These are phyloP conservation scores for Odonthalia washingtoniensis DNA, from an alignment of 31 red algal species.

Conservation along the genomic window DNA sequence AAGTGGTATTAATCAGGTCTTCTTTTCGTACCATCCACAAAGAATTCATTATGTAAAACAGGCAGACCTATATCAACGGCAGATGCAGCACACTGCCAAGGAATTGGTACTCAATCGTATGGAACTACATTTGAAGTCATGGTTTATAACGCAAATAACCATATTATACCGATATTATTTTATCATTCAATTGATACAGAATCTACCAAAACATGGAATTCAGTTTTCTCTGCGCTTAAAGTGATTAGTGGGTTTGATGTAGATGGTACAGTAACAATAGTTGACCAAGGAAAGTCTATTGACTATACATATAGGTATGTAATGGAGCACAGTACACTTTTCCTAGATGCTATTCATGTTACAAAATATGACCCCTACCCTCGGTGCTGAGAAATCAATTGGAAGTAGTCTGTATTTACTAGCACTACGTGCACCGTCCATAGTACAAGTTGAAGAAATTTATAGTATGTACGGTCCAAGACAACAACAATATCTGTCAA, in stretches of 20 bases:
- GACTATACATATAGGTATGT: not conserved
- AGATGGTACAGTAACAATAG: not conserved
- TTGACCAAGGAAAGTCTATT: constrained; percentile 42
- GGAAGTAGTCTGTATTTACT: too few species aligned
- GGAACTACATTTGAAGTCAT: too few species aligned
- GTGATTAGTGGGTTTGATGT: constrained; percentile 27
- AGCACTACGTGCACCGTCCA: constrained; percentile 4
- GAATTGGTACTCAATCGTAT: constrained; percentile 38
- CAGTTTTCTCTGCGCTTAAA: not conserved
- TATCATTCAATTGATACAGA: constrained; percentile 28
- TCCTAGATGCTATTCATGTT: too few species aligned
- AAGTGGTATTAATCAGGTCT: constrained; percentile 18
- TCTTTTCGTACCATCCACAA: constrained; percentile 29
- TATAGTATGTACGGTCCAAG: too few species aligned
- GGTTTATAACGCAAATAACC: constrained; percentile 34
- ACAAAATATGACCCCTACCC: too few species aligned
- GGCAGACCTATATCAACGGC: not conserved
- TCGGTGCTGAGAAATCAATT: too few species aligned
- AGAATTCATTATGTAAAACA: constrained; percentile 3
- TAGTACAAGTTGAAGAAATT: too few species aligned
- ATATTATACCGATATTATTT: constrained; percentile 25
- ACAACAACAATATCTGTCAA: too few species aligned
- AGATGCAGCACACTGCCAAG: constrained; percentile 47
- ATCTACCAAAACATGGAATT: constrained; percentile 13
- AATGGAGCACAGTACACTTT: constrained; percentile 11